Conservation (phyloP, 225 moss, liverwort and hornwort genomes). For the Sphagnum tenellum region DNA sequence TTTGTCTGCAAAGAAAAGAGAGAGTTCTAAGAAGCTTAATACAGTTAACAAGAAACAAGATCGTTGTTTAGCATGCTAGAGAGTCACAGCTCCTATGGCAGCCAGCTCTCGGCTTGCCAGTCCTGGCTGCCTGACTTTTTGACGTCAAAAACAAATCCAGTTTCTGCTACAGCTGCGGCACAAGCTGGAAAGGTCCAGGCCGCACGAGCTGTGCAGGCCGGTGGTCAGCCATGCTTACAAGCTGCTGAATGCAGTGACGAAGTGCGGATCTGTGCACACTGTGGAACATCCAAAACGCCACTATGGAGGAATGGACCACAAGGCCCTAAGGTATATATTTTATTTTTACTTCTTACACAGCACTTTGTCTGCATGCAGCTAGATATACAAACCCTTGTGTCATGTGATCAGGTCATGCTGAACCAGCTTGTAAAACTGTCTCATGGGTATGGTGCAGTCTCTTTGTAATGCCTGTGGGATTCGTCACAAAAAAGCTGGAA, state of each 20-base stretch:
- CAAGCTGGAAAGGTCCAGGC: too few species aligned
- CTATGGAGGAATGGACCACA: conserved; percentile 71
- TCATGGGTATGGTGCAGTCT: conserved; percentile 25
- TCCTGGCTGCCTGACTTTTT: conserved; percentile 26
- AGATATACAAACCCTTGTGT: too few species aligned
- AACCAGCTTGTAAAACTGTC: too few species aligned
- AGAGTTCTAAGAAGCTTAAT: too few species aligned
- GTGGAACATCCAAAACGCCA: conserved; percentile 59
- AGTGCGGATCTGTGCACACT: conserved; percentile 53
- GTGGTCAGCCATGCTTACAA: conserved; percentile 11
- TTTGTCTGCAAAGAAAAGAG: too few species aligned
- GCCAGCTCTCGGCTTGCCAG: conserved; percentile 8
- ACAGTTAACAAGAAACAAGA: conserved; percentile 2
- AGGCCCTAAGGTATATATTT: conserved; percentile 44
- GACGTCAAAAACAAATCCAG: neutral
- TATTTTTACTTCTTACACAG: neutral
- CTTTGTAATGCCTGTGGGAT: conserved; percentile 80
- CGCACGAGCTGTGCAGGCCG: too few species aligned
- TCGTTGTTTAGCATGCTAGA: conserved; percentile 18
- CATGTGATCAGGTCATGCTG: too few species aligned
- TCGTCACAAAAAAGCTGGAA: conserved; percentile 68
- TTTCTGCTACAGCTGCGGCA: too few species aligned
- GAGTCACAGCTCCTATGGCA: conserved; percentile 4
- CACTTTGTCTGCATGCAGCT: neutral
- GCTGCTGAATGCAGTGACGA: conserved; percentile 13